Evolutionary conservation across 768 basidiomycete species (phyloP), one percentile per base, ranked within the genome.

Genomic region (Auricularia sp.): DNA sequence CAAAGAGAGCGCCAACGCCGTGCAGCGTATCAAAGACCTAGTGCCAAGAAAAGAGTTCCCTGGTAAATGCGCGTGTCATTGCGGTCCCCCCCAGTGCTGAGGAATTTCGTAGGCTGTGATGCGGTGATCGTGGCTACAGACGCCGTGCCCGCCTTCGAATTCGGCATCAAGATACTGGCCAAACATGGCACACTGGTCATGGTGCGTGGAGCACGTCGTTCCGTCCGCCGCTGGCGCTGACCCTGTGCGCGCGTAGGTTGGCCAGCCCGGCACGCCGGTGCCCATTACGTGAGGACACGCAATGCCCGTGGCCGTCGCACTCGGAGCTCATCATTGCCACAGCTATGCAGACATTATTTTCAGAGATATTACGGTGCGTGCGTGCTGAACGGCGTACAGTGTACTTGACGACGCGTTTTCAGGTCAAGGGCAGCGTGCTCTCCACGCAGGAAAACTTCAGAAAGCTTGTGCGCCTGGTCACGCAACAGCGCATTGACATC

Each of bases 81-180:
- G 63, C 33, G 18, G 21, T 54, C 13, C 10, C 11, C 11, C 56
- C 56, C 56, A 59, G 44, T 33, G 13, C 29, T 29, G 29, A 29
- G 29, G 29, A 29, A 29, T 29, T 29, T 29, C 29, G 34, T 54
- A 8, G 64, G 69, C 16, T 45, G 61, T 33, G 69, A 68, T 45
- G 68, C 66, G 13, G 66, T 63, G 13, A 63, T 70, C 1, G 69
- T 70, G 10, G 64, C 66, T 18, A 68, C 69, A 4, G 69, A 70
- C 54, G 66, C 67, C n/a, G 62, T 65, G 11, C 64, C 65, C 7
- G 66, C 66, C 16, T 66, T 65, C 39, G 64, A 63, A 7, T 69
- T 69, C 59, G 68, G 62, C 18, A 54, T 67, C 3, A 42, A 61
- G 36, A 63, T 70, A 34, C 54, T 62, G 37, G 63, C 66, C 5